phyloP scores from a whole-genome alignment of 495 filamentous ascomycete species.

The Xylaria sp. region DNA sequence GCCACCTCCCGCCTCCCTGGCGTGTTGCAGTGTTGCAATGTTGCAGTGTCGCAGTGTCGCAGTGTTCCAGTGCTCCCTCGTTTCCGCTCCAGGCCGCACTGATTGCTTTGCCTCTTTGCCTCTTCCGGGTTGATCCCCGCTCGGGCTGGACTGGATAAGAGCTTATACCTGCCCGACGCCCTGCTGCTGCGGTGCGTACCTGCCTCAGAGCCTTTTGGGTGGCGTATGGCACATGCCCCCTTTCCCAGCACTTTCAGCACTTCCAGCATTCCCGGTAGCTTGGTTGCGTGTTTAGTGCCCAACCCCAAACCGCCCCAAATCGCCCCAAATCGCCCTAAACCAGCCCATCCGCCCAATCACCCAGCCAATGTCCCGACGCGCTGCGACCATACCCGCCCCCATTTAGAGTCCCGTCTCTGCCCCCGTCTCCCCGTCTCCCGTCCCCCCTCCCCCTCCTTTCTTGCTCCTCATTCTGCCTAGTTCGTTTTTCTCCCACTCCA shows the following conservation, averaged over 20 bases:
- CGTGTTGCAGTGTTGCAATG: too few relatives aligned
- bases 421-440: not conserved
- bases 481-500: constrained; percentile 13
- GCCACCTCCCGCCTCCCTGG: not conserved
- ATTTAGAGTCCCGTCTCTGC: constrained; percentile 1
- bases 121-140: constrained; percentile 6
- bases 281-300: constrained; percentile 3
- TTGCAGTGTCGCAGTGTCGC: too few relatives aligned
- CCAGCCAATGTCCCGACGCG: constrained; percentile 6
- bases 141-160: not conserved
- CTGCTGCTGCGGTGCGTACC: not conserved
- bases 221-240: not conserved
- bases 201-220: not conserved
- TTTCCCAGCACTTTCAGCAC: not conserved
- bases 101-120: not conserved
- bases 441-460: not conserved
- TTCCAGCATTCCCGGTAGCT: constrained; percentile 9
- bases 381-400: not conserved
- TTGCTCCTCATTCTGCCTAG: not conserved
- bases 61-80: too few relatives aligned
- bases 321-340: not conserved
- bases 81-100: constrained; percentile 16
- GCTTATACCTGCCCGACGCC: not conserved
- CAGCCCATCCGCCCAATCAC: not conserved
- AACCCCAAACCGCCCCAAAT: not conserved